phyloP scores from a whole-genome alignment of 2,329 filamentous ascomycete genomes.

The Pseudogymnoascus sp. region DNA sequence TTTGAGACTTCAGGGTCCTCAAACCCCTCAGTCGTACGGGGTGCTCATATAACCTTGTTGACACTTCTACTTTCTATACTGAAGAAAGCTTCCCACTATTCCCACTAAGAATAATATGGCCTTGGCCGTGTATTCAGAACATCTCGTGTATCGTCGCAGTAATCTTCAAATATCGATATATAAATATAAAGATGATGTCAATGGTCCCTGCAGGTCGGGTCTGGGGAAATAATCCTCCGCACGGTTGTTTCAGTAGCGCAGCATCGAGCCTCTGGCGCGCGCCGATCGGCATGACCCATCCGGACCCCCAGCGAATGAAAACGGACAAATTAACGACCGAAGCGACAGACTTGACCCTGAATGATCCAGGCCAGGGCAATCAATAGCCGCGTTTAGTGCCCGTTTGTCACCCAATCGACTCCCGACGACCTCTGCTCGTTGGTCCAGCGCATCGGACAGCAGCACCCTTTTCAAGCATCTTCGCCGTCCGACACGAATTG shows the following conservation, averaged over 20 bases:
- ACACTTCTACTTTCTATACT: too few species aligned
- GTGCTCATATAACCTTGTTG: too few species aligned
- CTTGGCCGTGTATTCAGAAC: background rate
- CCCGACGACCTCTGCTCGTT: background rate
- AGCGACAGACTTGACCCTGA: background rate
- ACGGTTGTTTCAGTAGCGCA: conserved; percentile 3
- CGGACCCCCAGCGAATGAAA: background rate
- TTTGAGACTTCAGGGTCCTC: background rate
- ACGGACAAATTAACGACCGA: conserved; percentile 1
- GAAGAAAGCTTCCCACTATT: too few species aligned
- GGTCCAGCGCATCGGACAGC: conserved; percentile 1
- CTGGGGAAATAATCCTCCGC: conserved; percentile 1
- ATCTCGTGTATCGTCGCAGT: background rate
- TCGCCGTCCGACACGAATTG: background rate
- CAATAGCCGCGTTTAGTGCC: conserved; percentile 8
- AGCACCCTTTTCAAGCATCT: background rate
- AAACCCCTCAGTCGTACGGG: too few species aligned
- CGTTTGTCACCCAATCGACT: conserved; percentile 5
- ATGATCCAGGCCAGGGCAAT: conserved; percentile 9
- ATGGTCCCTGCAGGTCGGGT: background rate
- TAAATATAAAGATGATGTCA: background rate
- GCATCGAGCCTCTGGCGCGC: background rate
- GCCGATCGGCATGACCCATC: background rate
- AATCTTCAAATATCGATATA: background rate
- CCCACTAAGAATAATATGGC: background rate